Percentiles rank a stretch among this genome's conserved stretches.
Evolutionary conservation across 768 basidiomycete genomes (phyloP).

Genomic region (Chalciporus piperatus): DNA sequence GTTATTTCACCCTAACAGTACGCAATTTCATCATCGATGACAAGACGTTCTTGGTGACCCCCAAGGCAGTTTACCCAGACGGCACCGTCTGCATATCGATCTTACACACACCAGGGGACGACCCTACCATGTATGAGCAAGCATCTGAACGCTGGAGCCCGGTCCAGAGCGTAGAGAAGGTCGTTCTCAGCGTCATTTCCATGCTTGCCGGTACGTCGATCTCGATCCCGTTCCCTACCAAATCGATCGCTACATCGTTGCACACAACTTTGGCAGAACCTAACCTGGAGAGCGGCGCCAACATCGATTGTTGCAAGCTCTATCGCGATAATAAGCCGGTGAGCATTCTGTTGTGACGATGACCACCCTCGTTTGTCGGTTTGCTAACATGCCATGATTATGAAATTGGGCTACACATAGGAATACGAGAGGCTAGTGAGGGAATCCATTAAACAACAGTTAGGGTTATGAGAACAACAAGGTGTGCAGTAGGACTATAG

Average conservation of each 20-base stretch:
- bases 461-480: conserved; percentile 56
- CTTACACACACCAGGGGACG: conserved; percentile 89
- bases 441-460: conserved; percentile 78
- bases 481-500: conserved; percentile 16
- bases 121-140: conserved; percentile 90
- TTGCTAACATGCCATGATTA: conserved; percentile 2
- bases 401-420: conserved; percentile 24
- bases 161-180: conserved; percentile 98
- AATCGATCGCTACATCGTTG: background rate
- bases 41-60: conserved; percentile 38
- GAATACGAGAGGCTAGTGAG: conserved; percentile 90
- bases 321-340: conserved; percentile 82
- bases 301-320: conserved; percentile 95
- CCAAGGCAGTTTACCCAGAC: conserved; percentile 69
- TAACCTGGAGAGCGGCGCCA: conserved; percentile 95
- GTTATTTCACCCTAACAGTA: conserved; percentile 95
- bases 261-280: conserved; percentile 62
- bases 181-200: conserved; percentile 91
- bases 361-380: background rate
- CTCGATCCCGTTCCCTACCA: background rate
- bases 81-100: conserved; percentile 99
- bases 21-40: conserved; percentile 29
- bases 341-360: conserved; percentile 12
- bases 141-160: conserved; percentile 98
- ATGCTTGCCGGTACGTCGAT: conserved; percentile 83